Evolutionary conservation across 768 basidiomycete genomes (phyloP), one percentile per base, ranked within the genome.

Genomic region (Lactifluus piperatus): DNA sequence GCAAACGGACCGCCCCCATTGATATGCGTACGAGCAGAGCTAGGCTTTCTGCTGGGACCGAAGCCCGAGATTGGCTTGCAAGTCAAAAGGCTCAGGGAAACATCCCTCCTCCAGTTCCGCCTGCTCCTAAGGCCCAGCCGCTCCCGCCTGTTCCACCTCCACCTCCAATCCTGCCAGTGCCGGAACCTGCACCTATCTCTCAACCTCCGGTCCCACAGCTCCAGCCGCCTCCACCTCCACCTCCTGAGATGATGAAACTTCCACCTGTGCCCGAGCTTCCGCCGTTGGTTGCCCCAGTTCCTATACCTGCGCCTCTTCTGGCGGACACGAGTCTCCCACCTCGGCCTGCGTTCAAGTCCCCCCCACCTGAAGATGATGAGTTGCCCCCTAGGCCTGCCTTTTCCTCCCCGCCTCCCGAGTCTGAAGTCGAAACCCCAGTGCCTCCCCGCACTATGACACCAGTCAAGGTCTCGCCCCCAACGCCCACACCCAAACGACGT

Each of bases 21-120:
- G 94, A 97, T 70, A 86, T 94, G 84, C 86, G 93, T 48, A 78
- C 91, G 70, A 91, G 86, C 64, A 79, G 93, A 62, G 82, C 83
- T 64, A 80, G 79, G 56, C 82, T 95, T 54, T 86, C 88, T 2
- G 78, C 81, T 3, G 87, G 84, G 26, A 79, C 80, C 4, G 86
- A 92, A 62, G 74, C 82, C 2, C 77, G 82, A 60, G 85, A 91
- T 60, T 74, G 90, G 14, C 78, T 91, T 18, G 83, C 82, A 14
- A 84, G 82, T 36, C 85, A 91, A 67, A 64, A 69, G 27, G 67
- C 66, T 6, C 67, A 67, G 47, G 67, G 68, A n/a, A 67, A 66
- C 16, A 27, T 70, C 20, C 68, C 60, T 39, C 53, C 68, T 5
- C 51, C 64, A 32, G 54, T 60, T 13, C 64, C 56, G 50, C 54